A percentile compares a stretch with the other conserved stretches of the same genome.
These are phyloP conservation scores for Cordyceps cateniannulata DNA, from an alignment of 2,329 filamentous ascomycete species.

Conservation along the genomic window DNA sequence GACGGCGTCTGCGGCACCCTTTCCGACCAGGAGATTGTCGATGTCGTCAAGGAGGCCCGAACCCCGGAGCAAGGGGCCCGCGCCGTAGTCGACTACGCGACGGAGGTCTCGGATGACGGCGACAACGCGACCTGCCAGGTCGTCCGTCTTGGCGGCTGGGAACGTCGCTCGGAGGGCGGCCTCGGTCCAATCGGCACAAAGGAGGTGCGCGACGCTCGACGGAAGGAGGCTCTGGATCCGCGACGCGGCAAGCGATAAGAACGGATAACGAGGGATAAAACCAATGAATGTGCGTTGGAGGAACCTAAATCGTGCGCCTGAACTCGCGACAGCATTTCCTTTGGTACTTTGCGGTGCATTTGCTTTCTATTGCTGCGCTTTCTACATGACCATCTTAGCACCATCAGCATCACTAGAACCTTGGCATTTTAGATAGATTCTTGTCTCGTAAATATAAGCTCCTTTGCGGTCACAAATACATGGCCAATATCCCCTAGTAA, in stretches of 20 bases:
- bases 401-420: background rate
- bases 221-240: constrained; percentile 74
- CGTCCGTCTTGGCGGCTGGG: constrained; percentile 62
- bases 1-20: constrained; percentile 86
- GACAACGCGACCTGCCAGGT: constrained; percentile 66
- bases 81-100: constrained; percentile 78
- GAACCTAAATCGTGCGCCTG: background rate
- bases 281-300: background rate
- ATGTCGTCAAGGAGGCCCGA: constrained; percentile 86
- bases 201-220: constrained; percentile 80
- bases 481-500: background rate
- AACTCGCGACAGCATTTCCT: background rate
- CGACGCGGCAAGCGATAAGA: constrained; percentile 30
- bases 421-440: background rate
- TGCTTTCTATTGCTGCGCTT: background rate
- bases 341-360: background rate
- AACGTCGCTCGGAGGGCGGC: constrained; percentile 73
- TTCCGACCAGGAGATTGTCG: constrained; percentile 90
- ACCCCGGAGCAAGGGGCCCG: constrained; percentile 82
- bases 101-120: constrained; percentile 65
- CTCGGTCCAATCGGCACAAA: constrained; percentile 85
- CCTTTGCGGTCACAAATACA: background rate
- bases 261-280: background rate
- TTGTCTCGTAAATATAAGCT: background rate
- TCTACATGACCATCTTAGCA: background rate